Base-by-base conservation (phyloP, 495 filamentous ascomycete species). In the Penicillium coprophilum region DNA sequence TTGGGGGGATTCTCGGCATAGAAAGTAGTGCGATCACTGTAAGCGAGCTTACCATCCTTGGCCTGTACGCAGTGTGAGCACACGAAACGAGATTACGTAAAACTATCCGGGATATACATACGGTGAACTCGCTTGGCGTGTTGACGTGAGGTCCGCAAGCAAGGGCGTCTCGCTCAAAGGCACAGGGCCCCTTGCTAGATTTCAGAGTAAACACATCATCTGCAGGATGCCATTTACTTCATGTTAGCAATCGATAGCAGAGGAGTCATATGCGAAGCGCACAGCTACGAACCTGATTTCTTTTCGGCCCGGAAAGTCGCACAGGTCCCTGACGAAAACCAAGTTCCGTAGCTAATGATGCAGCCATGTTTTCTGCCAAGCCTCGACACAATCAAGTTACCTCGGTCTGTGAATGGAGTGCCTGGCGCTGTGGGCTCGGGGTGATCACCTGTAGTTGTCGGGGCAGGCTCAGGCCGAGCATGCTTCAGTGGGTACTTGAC, bases 401-500 rank as follows among this genome's bases (percentile, higher is more conserved):
- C 88, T 46, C 69, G 79, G 4, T 86, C 85, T 6, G 71, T 57
- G 58, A 84, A 85, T 0, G 79, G 73, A 5, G 48, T 67, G 1
- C 75, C 76, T 4, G 80, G 74, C 9, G 58, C 60, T 6, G 78
- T 79, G 4, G 77, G 72, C 36, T 74, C 61, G 6, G 71, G 59
- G 3, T 61, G 51, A 3, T 66, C 61, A 3, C 67, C 61, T 17
- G 39, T 27, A 52, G 63, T 67, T 10, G 73, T 69, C 2, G 71
- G 71, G 59, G 74, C 73, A 10, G 74, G 76, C 28, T 69, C 65
- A 15, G 62, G 53, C 17, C 59, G 62, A n/a, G 65, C 55, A 17
- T 63, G 64, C 59, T 91, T 91, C n/a, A 86, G 86, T 17, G 85
- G 76, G 63, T 90, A 91, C 58, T 80, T 80, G 48, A 91, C 82